phyloP scores from a whole-genome alignment of 2,329 filamentous ascomycete species.

The Emmonsiellopsis sp. region DNA sequence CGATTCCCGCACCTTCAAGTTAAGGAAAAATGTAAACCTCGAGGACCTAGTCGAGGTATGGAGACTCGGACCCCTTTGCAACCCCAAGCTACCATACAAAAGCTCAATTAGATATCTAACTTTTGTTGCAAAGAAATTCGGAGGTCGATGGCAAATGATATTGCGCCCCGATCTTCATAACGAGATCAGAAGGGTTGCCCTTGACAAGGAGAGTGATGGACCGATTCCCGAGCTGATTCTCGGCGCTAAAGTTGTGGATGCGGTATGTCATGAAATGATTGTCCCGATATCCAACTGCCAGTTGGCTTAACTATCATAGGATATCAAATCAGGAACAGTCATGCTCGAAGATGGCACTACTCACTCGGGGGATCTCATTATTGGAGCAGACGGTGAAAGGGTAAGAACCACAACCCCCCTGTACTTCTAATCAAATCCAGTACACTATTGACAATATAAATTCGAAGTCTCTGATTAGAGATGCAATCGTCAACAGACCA shows the following conservation, averaged over 20 bases:
- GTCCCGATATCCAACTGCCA: not conserved
- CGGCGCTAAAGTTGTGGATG: not conserved
- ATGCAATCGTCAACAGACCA: not conserved
- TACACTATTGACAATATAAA: not conserved
- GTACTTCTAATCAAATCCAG: not conserved
- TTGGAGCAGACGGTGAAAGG: slow-evolving; percentile 29
- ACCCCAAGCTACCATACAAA: not conserved
- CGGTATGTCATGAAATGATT: not conserved
- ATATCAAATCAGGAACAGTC: slow-evolving; percentile 16
- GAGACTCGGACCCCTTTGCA: not conserved
- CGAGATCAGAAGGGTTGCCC: not conserved
- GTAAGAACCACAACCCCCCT: not conserved
- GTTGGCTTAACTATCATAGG: not conserved
- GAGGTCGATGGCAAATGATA: not conserved
- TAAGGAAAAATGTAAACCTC: not conserved
- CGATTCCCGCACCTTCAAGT: not conserved
- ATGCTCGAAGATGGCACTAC: slow-evolving; percentile 25
- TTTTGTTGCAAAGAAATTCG: not conserved
- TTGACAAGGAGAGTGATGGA: not conserved
- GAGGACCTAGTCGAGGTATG: not conserved
- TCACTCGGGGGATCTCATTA: slow-evolving; percentile 23
- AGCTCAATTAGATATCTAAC: not conserved
- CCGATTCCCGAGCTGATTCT: not conserved
- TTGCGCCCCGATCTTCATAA: slow-evolving; percentile 1
- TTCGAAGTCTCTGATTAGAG: not conserved